These are phyloP conservation scores for Ophiostoma novo-ulmi DNA, from an alignment of 2,329 filamentous ascomycete species.

Conservation along the genomic window DNA sequence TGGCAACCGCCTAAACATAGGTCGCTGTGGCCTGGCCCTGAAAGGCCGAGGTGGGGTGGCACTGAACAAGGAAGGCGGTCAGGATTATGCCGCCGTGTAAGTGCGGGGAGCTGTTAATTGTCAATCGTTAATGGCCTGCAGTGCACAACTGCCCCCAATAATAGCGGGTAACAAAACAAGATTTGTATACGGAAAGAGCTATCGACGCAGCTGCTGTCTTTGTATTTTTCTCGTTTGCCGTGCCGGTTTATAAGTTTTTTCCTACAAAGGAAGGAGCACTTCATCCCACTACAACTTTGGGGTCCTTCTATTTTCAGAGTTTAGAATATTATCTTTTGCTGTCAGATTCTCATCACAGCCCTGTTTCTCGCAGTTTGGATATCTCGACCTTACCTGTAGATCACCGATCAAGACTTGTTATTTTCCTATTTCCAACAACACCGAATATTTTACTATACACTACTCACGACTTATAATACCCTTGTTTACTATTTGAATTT, in stretches of 20 bases:
- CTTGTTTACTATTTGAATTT: neutral
- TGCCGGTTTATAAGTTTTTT: neutral
- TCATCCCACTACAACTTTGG: constrained; percentile 4
- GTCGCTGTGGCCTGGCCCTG: neutral
- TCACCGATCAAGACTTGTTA: neutral
- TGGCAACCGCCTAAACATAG: neutral
- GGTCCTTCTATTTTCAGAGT: neutral
- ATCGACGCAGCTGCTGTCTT: constrained; percentile 15
- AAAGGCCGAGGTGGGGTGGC: constrained; percentile 25
- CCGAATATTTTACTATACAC: neutral
- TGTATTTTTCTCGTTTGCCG: neutral
- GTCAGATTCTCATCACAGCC: neutral
- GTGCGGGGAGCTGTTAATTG: constrained; percentile 23
- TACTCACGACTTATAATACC: neutral
- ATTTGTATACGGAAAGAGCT: constrained; percentile 13
- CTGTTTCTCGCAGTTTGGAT: neutral
- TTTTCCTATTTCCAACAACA: neutral
- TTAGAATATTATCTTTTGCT: neutral
- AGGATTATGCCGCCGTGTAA: constrained; percentile 26
- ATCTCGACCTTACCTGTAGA: neutral
- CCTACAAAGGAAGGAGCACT: constrained; percentile 1
- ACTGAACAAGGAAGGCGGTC: constrained; percentile 29
- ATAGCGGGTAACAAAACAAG: constrained; percentile 22
- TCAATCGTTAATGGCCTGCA: neutral
- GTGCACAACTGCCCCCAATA: constrained; percentile 11